Percentiles rank a stretch among this genome's conserved stretches.
Evolutionary conservation across 345 rosid genomes (phyloP).

Genomic region (Anastatica hierochuntica): DNA sequence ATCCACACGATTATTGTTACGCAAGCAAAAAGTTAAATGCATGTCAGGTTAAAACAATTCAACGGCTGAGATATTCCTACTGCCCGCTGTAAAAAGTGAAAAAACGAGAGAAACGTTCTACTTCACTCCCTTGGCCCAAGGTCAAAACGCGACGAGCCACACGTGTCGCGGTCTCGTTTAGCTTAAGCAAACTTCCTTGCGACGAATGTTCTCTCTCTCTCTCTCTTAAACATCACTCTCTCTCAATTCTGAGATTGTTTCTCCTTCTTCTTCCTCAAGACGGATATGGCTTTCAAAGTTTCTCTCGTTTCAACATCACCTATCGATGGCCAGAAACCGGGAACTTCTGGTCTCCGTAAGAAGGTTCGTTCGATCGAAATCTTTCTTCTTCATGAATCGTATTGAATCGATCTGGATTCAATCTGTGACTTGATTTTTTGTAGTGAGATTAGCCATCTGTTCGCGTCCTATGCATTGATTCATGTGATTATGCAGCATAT

Average conservation of each 20-base stretch:
- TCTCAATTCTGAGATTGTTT: no score
- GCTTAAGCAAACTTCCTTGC: background rate
- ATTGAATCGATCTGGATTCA: conserved; percentile 3
- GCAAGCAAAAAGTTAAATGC: no score
- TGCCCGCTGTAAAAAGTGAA: no score
- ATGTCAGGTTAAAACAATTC: no score
- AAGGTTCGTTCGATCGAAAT: conserved; percentile 45
- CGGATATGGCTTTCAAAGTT: conserved; percentile 56
- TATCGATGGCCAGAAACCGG: conserved; percentile 92
- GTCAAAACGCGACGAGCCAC: no score
- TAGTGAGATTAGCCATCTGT: background rate
- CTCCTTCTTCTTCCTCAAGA: background rate
- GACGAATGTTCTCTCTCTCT: background rate
- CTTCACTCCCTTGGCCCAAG: no score
- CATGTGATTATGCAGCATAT: background rate
- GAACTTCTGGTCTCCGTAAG: conserved; percentile 99
- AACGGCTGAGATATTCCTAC: no score
- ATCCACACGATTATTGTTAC: background rate
- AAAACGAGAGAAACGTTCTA: no score
- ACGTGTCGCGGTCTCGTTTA: no score
- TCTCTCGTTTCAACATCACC: conserved; percentile 54
- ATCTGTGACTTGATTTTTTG: background rate
- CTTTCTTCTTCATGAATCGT: background rate
- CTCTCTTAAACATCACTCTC: background rate
- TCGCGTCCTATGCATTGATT: conserved; percentile 8